Evolutionary conservation across 768 basidiomycete genomes (phyloP), one percentile per base, ranked within the genome.

Genomic region (Sporobolomyces pararoseus): DNA sequence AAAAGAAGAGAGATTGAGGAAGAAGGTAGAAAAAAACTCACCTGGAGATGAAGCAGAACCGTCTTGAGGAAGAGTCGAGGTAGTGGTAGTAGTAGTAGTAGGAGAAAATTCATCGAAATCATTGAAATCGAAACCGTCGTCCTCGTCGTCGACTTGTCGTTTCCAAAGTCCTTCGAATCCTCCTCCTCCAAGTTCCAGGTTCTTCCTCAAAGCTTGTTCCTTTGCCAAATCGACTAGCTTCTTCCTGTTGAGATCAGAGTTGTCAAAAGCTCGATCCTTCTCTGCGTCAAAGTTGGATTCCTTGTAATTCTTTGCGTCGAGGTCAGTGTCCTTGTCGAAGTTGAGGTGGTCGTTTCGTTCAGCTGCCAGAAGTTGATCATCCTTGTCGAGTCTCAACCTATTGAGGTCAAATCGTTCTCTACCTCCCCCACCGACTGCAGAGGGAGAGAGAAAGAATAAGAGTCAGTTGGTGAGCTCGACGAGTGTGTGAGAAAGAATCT

Each of bases 251-350:
- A 60, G 3, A 19, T 60, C 31, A 19, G 58, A 25, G 29, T 60
- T 34, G 39, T 60, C 42, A 32, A 46, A 46, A 25, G 46, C 29
- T 25, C 58, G 58, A 31, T 46, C 42, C 25, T 60, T 60, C 44
- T 46, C 39, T 10, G 13, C 7, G 13, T 3, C 58, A 21, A 60
- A 31, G 58, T 60, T 60, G 25, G 31, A 13, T 31, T 60, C 58
- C 17, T 31, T 27, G 42, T 46, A 60, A 44, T 60, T 60, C 58
- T 60, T 60, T 14, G 58, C 58, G 25, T n/a, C 44, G 58, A 60
- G 58, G 25, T 25, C 58, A 12, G 17, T 27, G 25, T 60, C 58
- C 42, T 47, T 46, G 58, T 60, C 58, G 44, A 60, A 19, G 58
- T 60, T 47, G 42, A 60, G 6, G 39, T 23, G 58, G 44, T 60